Percentiles rank a stretch among this genome's conserved stretches.
Evolutionary conservation across 2,329 filamentous ascomycete species (phyloP).

Genomic region (Cytospora schulzeri): DNA sequence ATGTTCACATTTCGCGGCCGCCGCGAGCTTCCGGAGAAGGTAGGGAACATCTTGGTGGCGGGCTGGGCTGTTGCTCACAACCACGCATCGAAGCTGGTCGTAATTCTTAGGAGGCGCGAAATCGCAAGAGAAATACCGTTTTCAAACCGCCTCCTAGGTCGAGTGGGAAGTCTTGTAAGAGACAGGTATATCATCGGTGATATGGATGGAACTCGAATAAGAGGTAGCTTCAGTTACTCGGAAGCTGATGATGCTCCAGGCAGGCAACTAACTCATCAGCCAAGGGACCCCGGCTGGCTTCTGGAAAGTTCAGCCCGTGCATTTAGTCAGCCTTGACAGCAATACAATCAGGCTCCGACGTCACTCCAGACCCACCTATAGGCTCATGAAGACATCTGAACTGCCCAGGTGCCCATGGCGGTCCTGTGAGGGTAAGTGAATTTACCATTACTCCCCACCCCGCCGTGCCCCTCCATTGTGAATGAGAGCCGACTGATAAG

Average conservation of each 20-base stretch:
- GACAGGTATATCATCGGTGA: background rate
- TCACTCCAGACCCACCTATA: too few relatives aligned
- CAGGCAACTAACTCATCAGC: background rate
- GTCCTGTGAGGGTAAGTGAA: background rate
- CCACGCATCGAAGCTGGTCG: conserved; percentile 10
- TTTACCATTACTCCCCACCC: background rate
- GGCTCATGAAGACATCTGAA: too few relatives aligned
- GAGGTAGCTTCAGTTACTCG: background rate
- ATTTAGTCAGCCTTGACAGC: conserved; percentile 22
- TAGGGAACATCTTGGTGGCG: conserved; percentile 72
- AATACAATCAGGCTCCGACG: background rate
- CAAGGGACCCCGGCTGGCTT: conserved; percentile 16
- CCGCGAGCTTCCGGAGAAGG: conserved; percentile 85
- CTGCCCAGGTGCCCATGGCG: too few relatives aligned
- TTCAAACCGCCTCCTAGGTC: background rate
- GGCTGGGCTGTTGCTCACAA: background rate
- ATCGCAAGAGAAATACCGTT: background rate
- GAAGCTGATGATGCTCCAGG: background rate
- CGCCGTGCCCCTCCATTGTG: conserved; percentile 11
- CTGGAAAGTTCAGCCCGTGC: conserved; percentile 31
- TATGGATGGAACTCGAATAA: background rate
- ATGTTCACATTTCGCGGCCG: conserved; percentile 92
- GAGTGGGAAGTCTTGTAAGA: background rate
- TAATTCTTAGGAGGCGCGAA: background rate
- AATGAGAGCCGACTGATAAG: background rate